Evolutionary conservation across 257 asterid species (phyloP), one percentile per base, ranked within the genome.

Genomic region (Forsythia suspensa): DNA sequence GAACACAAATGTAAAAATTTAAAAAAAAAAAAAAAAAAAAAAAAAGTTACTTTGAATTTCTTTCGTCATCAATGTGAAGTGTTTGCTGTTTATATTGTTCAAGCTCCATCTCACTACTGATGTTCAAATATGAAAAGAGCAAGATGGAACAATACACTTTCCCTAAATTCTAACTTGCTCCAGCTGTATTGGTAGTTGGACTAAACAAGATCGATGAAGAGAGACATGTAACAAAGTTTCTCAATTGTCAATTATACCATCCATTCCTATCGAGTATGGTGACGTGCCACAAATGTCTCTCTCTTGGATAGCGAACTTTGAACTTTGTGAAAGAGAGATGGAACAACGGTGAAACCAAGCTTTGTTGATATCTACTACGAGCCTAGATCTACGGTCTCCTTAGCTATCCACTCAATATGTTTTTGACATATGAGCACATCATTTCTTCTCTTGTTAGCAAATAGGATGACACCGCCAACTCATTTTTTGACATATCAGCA

Each of bases 91-190:
- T 57, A 57, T 39, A 8, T 21, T 24, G 70, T 24, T 63, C 38
- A 63, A 63, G 70, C 70, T 89, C 96, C 83, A 81, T 82, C 88
- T 80, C 70, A 63, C 10, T 24, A 57, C 6, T 57, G 66, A 57
- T 57, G 29, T 24, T 63, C 18, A 63, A 24, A 21, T 24, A 63
- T 63, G 70, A 63, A 63, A 21, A 9, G 18, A 29, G 70, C 34
- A 63, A 11, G 37, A 21, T 21, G 70, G 70, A 29, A 24, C 70
- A 63, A 8, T 63, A 11, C 70, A 3, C 15, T 63, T 63, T 3
- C 70, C 65, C 12, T 8, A 24, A 63, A 8, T 61, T 20, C 6
- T 24, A 63, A 29, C 39, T 29, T 29, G 40, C 70, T 9, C 70
- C 70, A 63, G 40, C 70, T 63, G 70, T 63, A 63, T 3, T 63